Evolutionary conservation across 2,329 filamentous ascomycete species (phyloP), one percentile per base, ranked within the genome.

Genomic region (Aureobasidium vineae): DNA sequence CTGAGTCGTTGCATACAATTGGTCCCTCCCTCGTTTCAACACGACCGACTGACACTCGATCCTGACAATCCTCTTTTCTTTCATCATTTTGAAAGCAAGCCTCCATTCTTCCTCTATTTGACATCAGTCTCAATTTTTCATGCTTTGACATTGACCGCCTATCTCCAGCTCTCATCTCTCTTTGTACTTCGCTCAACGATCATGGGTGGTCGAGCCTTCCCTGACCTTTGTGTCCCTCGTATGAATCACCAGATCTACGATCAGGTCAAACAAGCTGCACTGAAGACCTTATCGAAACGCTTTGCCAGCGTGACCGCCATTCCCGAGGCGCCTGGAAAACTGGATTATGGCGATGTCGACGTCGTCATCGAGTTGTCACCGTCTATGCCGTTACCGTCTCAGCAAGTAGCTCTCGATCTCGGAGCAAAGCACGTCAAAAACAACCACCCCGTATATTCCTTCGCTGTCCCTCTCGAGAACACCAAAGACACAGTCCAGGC

Each of bases 271-370:
- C 69, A 75, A 0, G 72, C 78, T 0, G 85, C 83, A 68, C 77
- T 81, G 31, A 66, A 72, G 0, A 63, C 66, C 6, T 74, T 81
- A 1, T 81, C 90, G 0, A 75, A 77, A 1, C 71, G 78, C 1
- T 76, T 88, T 3, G 43, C 31, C 0, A 78, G 77, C 8, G 85
- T 90, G 5, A 83, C 81, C 0, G 81, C 83, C 0, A 87, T 90
- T 0, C 84, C 88, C 33, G 89, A 92, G 70, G 88, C 85, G 0
- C 90, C 90, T 0, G 87, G 75, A 1, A 95, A 95, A 75, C 49
- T 70, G 0, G 84, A 87, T 70, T 84, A 86, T 72, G 91, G 91
- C 23, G 91, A 95, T 70, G 78, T 96, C 43, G 91, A 95, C 75
- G 81, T 93, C 67, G 75, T 92, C 1, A 82, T 91, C 1, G 78